Conservation (phyloP, 352 stramenopile species). For the Thalassiosira ordinaria region DNA sequence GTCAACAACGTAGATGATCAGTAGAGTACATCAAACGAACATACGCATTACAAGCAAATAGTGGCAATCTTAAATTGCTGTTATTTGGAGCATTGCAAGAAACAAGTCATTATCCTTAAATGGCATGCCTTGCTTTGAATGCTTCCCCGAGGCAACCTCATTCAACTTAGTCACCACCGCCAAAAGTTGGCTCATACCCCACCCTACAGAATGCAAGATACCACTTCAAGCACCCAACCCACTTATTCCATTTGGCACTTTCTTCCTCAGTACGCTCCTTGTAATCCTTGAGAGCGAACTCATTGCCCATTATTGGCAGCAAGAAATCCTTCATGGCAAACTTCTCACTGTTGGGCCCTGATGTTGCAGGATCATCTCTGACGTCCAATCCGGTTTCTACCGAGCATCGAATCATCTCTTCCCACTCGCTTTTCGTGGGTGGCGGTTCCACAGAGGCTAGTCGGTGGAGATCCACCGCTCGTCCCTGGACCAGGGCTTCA, state of each 20-base stretch:
- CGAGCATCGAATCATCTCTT: constrained; percentile 58
- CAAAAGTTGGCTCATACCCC: constrained; percentile 58
- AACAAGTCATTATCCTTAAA: too few relatives aligned
- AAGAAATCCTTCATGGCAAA: constrained; percentile 78
- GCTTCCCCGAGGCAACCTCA: too few relatives aligned
- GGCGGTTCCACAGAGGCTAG: constrained; percentile 42
- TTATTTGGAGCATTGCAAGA: too few relatives aligned
- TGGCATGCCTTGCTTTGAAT: too few relatives aligned
- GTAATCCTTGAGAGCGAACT: constrained; percentile 62
- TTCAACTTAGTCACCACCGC: not conserved
- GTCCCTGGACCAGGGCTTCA: constrained; percentile 66
- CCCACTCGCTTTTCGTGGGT: constrained; percentile 69
- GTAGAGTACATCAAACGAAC: too few relatives aligned
- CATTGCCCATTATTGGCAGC: constrained; percentile 63
- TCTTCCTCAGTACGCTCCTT: constrained; percentile 67
- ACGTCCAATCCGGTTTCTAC: constrained; percentile 62
- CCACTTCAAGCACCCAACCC: constrained; percentile 71
- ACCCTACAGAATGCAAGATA: constrained; percentile 67
- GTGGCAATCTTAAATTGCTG: too few relatives aligned
- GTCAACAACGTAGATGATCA: too few relatives aligned
- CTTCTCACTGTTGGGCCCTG: constrained; percentile 47
- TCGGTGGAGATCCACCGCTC: constrained; percentile 62
- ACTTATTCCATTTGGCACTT: constrained; percentile 58
- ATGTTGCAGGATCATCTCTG: constrained; percentile 61
- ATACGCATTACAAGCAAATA: too few relatives aligned